A percentile compares a stretch with the other conserved stretches of the same genome.
Evolutionary conservation across 805 yeast species (phyloP).

Genomic region (Wickerhamomyces bovis): DNA sequence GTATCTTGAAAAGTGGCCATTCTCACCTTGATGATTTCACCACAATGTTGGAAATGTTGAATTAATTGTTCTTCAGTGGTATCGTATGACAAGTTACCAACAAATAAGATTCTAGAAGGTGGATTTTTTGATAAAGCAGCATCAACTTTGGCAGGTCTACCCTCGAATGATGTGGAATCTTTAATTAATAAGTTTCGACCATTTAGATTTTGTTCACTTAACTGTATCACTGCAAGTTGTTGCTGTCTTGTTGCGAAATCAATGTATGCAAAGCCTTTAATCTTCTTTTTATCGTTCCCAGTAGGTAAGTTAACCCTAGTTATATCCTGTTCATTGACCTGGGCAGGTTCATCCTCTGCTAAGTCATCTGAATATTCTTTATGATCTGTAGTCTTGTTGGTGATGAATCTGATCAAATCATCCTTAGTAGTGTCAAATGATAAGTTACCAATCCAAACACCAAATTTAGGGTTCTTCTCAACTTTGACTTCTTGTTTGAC

Average conservation of each 20-base stretch:
- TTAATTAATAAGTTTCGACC: conserved; percentile 87
- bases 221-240: conserved; percentile 52
- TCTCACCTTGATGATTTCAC: conserved; percentile 75
- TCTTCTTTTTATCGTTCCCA: conserved; percentile 50
- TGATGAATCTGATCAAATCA: conserved; percentile 60
- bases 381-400: conserved; percentile 45
- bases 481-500: conserved; percentile 10
- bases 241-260: conserved; percentile 64
- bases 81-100: conserved; percentile 90
- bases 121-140: conserved; percentile 60
- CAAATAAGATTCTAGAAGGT: conserved; percentile 83
- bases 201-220: conserved; percentile 68
- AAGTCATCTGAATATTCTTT: conserved; percentile 25
- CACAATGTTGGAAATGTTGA: conserved; percentile 86
- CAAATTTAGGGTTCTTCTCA: conserved; percentile 43
- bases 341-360: conserved; percentile 26
- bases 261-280: conserved; percentile 84
- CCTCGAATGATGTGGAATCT: conserved; percentile 73
- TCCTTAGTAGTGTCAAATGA: conserved; percentile 78
- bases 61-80: conserved; percentile 75
- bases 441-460: conserved; percentile 94
- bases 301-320: conserved; percentile 78
- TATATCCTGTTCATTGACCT: conserved; percentile 53
- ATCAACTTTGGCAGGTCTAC: conserved; percentile 66
- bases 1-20: conserved; percentile 98